Conservation (phyloP, 768 basidiomycete species). For the Pleurotus tuoliensis region DNA sequence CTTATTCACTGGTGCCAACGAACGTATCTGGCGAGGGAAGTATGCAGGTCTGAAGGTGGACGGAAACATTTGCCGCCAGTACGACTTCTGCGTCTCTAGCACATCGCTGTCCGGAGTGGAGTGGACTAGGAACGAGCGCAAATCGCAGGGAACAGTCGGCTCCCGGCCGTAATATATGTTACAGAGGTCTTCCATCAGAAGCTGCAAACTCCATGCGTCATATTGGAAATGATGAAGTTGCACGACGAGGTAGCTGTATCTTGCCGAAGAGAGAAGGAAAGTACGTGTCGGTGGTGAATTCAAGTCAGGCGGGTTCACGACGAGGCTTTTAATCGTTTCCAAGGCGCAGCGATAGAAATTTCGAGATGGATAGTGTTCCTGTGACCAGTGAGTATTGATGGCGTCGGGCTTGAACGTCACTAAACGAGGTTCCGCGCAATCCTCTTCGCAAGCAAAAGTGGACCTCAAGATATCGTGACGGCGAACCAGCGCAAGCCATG, state of each 20-base stretch:
- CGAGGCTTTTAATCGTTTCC: slow-evolving; percentile 19
- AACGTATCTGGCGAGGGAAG: slow-evolving; percentile 19
- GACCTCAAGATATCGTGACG: slow-evolving; percentile 39
- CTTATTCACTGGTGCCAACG: slow-evolving; percentile 2
- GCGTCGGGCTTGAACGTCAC: slow-evolving; percentile 19
- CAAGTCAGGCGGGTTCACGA: slow-evolving; percentile 19
- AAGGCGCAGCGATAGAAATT: slow-evolving; percentile 13
- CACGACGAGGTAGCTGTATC: slow-evolving; percentile 20
- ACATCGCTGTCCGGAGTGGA: slow-evolving; percentile 17
- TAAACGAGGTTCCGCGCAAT: slow-evolving; percentile 21
- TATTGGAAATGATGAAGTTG: slow-evolving; percentile 48
- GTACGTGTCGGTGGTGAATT: slow-evolving; percentile 20
- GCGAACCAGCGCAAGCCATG: slow-evolving; percentile 33
- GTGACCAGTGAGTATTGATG: slow-evolving; percentile 17
- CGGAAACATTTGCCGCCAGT: slow-evolving; percentile 34
- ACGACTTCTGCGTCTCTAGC: slow-evolving; percentile 21
- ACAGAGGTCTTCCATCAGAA: slow-evolving; percentile 36
- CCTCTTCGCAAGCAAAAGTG: slow-evolving; percentile 31
- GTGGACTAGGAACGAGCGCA: slow-evolving; percentile 23
- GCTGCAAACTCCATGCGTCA: slow-evolving; percentile 42
- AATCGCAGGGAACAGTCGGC: slow-evolving; percentile 19
- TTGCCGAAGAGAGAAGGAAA: slow-evolving; percentile 18
- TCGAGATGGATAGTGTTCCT: slow-evolving; percentile 14
- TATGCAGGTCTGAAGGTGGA: slow-evolving; percentile 18
- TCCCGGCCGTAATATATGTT: slow-evolving; percentile 26